Evolutionary conservation across 2,329 filamentous ascomycete genomes (phyloP), one percentile per base, ranked within the genome.

Genomic region (Dothideomycetidae sp.): DNA sequence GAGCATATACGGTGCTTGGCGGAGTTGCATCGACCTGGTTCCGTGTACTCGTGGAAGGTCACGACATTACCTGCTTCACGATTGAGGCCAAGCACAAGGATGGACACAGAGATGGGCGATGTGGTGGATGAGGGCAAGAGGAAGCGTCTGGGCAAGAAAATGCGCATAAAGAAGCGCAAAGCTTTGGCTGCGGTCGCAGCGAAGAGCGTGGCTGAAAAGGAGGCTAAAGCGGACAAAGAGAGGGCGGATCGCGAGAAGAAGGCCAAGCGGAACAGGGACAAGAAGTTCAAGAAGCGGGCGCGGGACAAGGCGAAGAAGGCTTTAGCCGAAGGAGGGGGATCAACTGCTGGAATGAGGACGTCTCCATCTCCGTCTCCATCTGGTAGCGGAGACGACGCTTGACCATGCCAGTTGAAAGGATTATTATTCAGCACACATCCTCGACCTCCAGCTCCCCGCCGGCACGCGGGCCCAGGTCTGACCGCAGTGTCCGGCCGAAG

Each of bases 401-500:
- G n/a, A n/a, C n/a, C n/a, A n/a, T n/a, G n/a, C n/a, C n/a, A n/a
- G n/a, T n/a, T n/a, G n/a, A n/a, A n/a, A n/a, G n/a, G n/a, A n/a
- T n/a, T n/a, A n/a, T n/a, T 12, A 16, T 31, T 33, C 44, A 59
- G 39, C 56, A 59, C 4, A 59, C 53, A 42, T 59, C 53, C 44
- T 59, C 55, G 4, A 56, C 50, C 41, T 56, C 54, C 30, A 48
- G 46, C 12, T 50, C 51, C 31, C 51, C 69, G 0, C 70, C 77
- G 46, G 77, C 75, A 46, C 67, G 64, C 23, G 72, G 67, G 0
- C 88, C 86, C 41, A 94, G 56, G 47, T 93, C 85, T 3, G 78
- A 71, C 62, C 81, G 82, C 53, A 94, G 60, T 1, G 73, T 75
- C 14, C 86, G 67, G 0, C 73, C 76, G 59, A 94, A 94, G 42